Conservation (phyloP, 495 filamentous ascomycete genomes). For the Cenococcum geophilum region DNA sequence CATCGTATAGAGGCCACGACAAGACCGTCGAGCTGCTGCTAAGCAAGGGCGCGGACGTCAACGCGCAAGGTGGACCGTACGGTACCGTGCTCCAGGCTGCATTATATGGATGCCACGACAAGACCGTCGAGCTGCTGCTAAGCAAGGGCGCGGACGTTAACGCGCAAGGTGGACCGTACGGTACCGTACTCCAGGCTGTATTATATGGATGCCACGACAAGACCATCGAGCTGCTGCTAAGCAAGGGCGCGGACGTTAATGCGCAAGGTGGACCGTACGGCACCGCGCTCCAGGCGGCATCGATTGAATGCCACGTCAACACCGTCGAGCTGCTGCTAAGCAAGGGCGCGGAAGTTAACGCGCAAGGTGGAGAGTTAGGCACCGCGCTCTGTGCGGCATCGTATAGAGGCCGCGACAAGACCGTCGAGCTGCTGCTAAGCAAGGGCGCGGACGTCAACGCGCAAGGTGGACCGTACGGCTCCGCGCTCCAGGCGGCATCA, state of each 20-base stretch:
- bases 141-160: constrained; percentile 14
- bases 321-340: not conserved
- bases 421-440: not conserved
- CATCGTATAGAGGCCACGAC: not conserved
- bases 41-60: too few species aligned
- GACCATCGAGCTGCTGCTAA: constrained; percentile 10
- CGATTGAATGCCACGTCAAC: not conserved
- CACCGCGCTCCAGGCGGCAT: not conserved
- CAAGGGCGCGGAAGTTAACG: not conserved
- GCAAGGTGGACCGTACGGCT: not conserved
- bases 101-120: not conserved
- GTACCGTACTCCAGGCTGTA: constrained; percentile 14
- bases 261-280: not conserved
- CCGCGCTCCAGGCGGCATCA: not conserved
- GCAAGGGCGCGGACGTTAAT: constrained; percentile 5
- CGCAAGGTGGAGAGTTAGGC: not conserved
- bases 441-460: not conserved
- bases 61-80: constrained; percentile 5
- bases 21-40: not conserved
- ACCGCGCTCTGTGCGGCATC: too few species aligned
- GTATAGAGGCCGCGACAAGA: too few species aligned
- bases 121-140: constrained; percentile 5
- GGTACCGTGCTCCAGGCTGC: constrained; percentile 10
- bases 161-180: constrained; percentile 16
- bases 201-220: not conserved